Conservation (phyloP, 1,284 basidiomycete genomes). For the Amylostereum areolatum region DNA sequence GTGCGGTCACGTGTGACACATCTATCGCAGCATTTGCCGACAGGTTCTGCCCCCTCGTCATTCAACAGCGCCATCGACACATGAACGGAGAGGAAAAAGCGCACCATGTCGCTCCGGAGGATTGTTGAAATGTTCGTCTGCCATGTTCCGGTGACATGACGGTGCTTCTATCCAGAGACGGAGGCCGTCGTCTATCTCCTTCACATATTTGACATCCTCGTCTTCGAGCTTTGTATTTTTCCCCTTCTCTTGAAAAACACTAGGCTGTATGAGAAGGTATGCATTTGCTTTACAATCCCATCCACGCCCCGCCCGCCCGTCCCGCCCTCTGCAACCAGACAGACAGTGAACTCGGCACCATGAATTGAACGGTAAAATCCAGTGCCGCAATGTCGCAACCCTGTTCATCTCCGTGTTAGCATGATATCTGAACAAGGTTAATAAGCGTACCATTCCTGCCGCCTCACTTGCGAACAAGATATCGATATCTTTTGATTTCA, state of each 20-base stretch:
- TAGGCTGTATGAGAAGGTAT: slow-evolving; percentile 23
- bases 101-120: background rate
- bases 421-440: background rate
- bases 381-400: slow-evolving; percentile 1
- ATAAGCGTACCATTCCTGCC: slow-evolving; percentile 5
- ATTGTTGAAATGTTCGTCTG: slow-evolving; percentile 10
- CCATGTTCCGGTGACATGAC: slow-evolving; percentile 5
- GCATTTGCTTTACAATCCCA: slow-evolving; percentile 17
- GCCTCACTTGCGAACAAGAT: slow-evolving; percentile 4
- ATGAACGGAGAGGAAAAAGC: background rate
- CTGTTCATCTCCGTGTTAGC: background rate
- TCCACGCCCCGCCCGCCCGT: slow-evolving; percentile 21
- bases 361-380: slow-evolving; percentile 1
- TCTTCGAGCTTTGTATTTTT: slow-evolving; percentile 9
- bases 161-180: slow-evolving; percentile 5
- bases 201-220: slow-evolving; percentile 5
- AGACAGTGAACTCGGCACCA: slow-evolving; percentile 2
- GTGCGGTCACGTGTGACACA: background rate
- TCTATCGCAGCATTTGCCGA: background rate
- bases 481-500: slow-evolving; percentile 1
- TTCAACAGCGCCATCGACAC: background rate
- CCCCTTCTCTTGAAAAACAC: slow-evolving; percentile 19
- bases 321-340: slow-evolving; percentile 13
- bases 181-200: slow-evolving; percentile 6
- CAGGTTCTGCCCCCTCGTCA: background rate